Evolutionary conservation across 495 filamentous ascomycete genomes (phyloP).

Genomic region (Annulohypoxylon stygium): DNA sequence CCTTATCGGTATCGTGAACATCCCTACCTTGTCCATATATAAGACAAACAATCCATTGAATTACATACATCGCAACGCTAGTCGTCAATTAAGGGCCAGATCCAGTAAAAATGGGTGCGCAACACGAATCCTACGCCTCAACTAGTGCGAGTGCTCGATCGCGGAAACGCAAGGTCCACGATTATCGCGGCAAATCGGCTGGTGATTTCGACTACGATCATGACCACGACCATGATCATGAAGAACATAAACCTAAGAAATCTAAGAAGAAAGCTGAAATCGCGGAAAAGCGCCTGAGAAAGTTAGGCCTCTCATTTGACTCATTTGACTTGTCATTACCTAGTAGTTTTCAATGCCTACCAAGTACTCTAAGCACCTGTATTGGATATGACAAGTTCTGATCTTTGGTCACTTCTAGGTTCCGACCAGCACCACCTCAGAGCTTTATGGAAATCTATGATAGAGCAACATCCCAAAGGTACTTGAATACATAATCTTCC

Average conservation of each 20-base stretch:
- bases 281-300: conserved; percentile 44
- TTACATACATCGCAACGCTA: too few relatives aligned
- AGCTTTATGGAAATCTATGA: conserved; percentile 55
- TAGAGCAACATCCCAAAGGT: conserved; percentile 57
- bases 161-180: conserved; percentile 38
- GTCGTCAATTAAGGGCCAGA: background rate
- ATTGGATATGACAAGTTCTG: conserved; percentile 1
- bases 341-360: too few relatives aligned
- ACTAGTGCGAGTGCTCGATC: background rate
- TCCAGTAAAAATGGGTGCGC: background rate
- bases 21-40: too few relatives aligned
- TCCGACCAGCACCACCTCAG: conserved; percentile 52
- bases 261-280: background rate
- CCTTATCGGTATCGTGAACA: background rate
- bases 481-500: background rate
- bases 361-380: too few relatives aligned
- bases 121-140: background rate
- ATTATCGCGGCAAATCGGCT: too few relatives aligned
- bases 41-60: too few relatives aligned
- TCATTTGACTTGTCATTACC: background rate
- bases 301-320: conserved; percentile 16
- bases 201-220: background rate
- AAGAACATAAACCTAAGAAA: conserved; percentile 13
- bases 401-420: conserved; percentile 44
- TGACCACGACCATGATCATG: conserved; percentile 14